Evolutionary conservation across 768 basidiomycete genomes (phyloP).

Genomic region (Tricholoma furcatifolium): DNA sequence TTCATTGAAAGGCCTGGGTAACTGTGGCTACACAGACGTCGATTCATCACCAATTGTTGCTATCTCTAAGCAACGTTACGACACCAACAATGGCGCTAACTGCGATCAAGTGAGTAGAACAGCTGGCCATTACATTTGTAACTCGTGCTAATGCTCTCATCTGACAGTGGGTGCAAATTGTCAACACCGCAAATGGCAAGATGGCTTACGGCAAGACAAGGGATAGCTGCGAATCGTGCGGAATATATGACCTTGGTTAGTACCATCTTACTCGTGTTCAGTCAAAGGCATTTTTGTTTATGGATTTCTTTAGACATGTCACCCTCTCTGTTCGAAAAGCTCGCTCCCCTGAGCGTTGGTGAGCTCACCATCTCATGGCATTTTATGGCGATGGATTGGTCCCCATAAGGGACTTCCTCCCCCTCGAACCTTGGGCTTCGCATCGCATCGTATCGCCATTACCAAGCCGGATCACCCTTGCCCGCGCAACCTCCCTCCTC

Average conservation of each 20-base stretch:
- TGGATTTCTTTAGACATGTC: slow-evolving; percentile 58
- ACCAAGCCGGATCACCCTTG: slow-evolving; percentile 3
- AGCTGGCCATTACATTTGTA: not conserved
- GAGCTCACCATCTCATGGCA: slow-evolving; percentile 58
- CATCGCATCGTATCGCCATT: slow-evolving; percentile 5
- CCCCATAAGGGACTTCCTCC: slow-evolving; percentile 30
- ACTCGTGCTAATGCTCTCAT: slow-evolving; percentile 11
- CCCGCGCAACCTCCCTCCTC: not conserved
- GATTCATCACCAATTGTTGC: slow-evolving; percentile 55
- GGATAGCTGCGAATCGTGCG: slow-evolving; percentile 63
- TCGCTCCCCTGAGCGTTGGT: slow-evolving; percentile 48
- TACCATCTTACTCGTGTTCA: not conserved
- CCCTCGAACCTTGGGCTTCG: not conserved
- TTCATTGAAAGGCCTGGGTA: slow-evolving; percentile 43
- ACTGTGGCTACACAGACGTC: slow-evolving; percentile 55
- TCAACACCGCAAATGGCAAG: slow-evolving; percentile 54
- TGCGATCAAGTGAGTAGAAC: slow-evolving; percentile 56
- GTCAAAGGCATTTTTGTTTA: not conserved
- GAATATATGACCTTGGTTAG: slow-evolving; percentile 51
- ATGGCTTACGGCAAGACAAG: slow-evolving; percentile 46
- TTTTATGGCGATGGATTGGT: slow-evolving; percentile 49
- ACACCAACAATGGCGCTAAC: slow-evolving; percentile 45
- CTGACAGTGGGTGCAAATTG: slow-evolving; percentile 58
- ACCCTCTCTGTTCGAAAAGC: slow-evolving; percentile 51
- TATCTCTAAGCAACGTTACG: slow-evolving; percentile 53